Conservation (phyloP, 2,329 filamentous ascomycete genomes). For the Colletotrichum aenigma region DNA sequence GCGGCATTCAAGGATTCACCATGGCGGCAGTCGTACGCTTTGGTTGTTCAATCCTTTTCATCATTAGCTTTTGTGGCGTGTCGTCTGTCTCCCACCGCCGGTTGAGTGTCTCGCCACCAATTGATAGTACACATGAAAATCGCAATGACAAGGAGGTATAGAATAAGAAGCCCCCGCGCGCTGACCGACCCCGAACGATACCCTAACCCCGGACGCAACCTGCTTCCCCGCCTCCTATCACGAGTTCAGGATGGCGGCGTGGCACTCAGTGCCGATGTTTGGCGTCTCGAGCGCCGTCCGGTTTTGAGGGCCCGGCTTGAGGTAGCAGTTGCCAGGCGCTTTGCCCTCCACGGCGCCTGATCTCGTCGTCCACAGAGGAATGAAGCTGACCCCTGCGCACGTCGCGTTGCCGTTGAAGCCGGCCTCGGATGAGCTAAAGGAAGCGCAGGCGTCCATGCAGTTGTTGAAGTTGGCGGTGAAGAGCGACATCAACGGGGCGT, state of each 20-base stretch:
- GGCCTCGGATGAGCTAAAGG: slow-evolving; percentile 25
- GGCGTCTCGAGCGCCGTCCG: slow-evolving; percentile 29
- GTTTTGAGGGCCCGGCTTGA: slow-evolving; percentile 43
- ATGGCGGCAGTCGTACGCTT: not conserved
- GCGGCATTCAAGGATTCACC: not conserved
- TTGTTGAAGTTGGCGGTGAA: slow-evolving; percentile 47
- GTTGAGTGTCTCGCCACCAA: not conserved
- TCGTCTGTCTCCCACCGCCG: not conserved
- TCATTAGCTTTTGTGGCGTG: not conserved
- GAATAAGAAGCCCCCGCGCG: not conserved
- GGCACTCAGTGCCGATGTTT: slow-evolving; percentile 37
- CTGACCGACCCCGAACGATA: not conserved
- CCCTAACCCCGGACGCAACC: not conserved
- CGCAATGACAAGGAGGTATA: not conserved
- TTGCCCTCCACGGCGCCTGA: slow-evolving; percentile 30
- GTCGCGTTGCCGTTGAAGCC: slow-evolving; percentile 22
- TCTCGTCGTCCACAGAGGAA: slow-evolving; percentile 47
- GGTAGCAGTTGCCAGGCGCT: slow-evolving; percentile 50
- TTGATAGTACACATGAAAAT: not conserved
- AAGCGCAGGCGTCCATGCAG: slow-evolving; percentile 53
- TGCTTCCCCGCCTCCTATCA: not conserved
- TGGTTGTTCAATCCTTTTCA: not conserved
- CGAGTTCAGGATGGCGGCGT: slow-evolving; percentile 34
- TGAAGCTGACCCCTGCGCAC: slow-evolving; percentile 41
- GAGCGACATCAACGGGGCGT: slow-evolving; percentile 40